phyloP scores from a whole-genome alignment of 139 green algal species.

The Pedinophyceae sp. region DNA sequence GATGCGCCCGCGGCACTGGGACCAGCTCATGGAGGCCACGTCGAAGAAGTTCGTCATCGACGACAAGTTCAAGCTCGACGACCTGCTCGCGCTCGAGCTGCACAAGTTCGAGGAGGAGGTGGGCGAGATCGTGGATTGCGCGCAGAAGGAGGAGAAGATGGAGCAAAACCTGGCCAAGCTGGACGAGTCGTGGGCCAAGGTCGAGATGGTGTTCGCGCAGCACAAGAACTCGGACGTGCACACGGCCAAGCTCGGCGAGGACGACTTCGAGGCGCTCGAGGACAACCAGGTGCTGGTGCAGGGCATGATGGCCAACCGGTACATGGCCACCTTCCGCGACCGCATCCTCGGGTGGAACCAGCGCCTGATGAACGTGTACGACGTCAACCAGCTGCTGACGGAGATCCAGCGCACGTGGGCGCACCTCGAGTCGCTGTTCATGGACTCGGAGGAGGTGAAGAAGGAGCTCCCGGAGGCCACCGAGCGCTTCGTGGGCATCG shows the following conservation, averaged over 20 bases:
- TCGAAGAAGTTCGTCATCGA: slow-evolving; percentile 18
- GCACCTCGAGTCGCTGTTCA: slow-evolving; percentile 72
- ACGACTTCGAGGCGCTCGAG: slow-evolving; percentile 72
- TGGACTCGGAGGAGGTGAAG: slow-evolving; percentile 75
- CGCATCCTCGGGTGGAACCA: slow-evolving; percentile 64
- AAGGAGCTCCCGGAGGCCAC: slow-evolving; percentile 70
- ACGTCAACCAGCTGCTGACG: slow-evolving; percentile 56
- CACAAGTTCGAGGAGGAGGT: slow-evolving; percentile 85
- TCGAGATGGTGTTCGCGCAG: slow-evolving; percentile 57
- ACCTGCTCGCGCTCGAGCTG: slow-evolving; percentile 69
- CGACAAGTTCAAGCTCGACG: slow-evolving; percentile 52
- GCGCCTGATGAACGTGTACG: slow-evolving; percentile 63
- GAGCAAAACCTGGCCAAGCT: slow-evolving; percentile 52
- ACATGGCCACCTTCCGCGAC: slow-evolving; percentile 74
- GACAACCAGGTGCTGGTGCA: slow-evolving; percentile 73
- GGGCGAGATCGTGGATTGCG: slow-evolving; percentile 73
- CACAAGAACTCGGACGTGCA: slow-evolving; percentile 52
- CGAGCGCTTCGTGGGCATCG: slow-evolving; percentile 53
- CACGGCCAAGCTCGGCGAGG: slow-evolving; percentile 68
- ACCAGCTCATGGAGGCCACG: slow-evolving; percentile 60
- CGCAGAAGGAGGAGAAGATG: slow-evolving; percentile 77
- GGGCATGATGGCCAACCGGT: slow-evolving; percentile 81
- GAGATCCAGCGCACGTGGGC: slow-evolving; percentile 76
- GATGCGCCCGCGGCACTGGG: slow-evolving; percentile 61
- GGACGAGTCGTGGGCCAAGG: slow-evolving; percentile 49